These are phyloP conservation scores for Leishmania aethiopica DNA, from an alignment of 208 protist species.

Conservation along the genomic window DNA sequence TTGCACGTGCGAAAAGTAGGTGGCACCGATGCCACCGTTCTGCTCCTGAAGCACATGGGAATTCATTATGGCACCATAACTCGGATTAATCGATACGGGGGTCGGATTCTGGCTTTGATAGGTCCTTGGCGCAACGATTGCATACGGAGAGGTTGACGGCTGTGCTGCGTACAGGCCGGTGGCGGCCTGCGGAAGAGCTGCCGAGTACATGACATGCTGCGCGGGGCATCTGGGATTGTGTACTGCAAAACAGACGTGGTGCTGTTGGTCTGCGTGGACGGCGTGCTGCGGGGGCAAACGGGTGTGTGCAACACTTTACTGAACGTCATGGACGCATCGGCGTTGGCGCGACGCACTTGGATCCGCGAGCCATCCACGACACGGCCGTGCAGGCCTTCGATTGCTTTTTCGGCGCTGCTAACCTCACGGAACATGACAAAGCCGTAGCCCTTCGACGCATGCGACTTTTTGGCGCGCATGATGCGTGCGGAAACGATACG, in stretches of 20 bases:
- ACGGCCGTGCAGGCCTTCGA: constrained; percentile 44
- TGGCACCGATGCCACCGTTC: neutral
- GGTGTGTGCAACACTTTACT: constrained; percentile 26
- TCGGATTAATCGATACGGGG: constrained; percentile 4
- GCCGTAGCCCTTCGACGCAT: constrained; percentile 71
- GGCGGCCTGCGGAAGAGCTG: constrained; percentile 5
- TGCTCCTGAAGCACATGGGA: neutral
- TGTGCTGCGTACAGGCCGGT: constrained; percentile 2
- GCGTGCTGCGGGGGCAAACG: neutral
- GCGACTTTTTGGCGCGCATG: constrained; percentile 65
- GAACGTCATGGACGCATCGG: constrained; percentile 41
- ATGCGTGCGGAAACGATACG: constrained; percentile 62
- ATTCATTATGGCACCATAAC: constrained; percentile 11
- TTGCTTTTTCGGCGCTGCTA: constrained; percentile 44
- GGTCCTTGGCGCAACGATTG: constrained; percentile 4
- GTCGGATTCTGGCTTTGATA: constrained; percentile 10
- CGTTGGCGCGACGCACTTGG: constrained; percentile 74
- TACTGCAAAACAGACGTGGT: constrained; percentile 7
- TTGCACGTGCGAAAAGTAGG: constrained; percentile 10
- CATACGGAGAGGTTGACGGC: constrained; percentile 4
- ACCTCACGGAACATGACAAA: constrained; percentile 72
- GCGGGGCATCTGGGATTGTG: neutral
- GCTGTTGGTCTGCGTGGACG: constrained; percentile 13
- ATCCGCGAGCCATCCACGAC: constrained; percentile 51
- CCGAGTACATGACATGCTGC: constrained; percentile 11